Evolutionary conservation across 2,329 filamentous ascomycete species (phyloP), one percentile per base, ranked within the genome.

Genomic region (Ophiostoma pallidulum): DNA sequence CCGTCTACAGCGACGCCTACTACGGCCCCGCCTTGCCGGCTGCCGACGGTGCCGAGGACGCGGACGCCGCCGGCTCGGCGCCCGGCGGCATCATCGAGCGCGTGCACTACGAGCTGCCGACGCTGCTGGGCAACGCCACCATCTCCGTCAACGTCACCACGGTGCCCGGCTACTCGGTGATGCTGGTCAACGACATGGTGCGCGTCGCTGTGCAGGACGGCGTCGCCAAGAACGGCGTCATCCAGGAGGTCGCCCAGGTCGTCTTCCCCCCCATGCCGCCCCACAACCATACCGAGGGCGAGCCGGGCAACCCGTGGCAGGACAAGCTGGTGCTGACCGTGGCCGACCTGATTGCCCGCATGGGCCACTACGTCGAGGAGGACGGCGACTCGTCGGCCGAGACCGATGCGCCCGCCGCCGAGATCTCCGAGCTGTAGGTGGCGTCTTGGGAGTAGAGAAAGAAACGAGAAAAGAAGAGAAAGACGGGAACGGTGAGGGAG

Each of bases 1-100:
- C 85, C 0, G 67, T 94, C 0, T 96, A 95, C 70, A 86, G 83
- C 6, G 90, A 95, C 60, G 84, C 82, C 5, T 86, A 82, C 60
- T 92, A 89, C 67, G 73, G 73, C 10, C 29, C 41, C 8, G 52
- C 56, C 5, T 50, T 47, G 6, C 51, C 57, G n/a, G 54, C 54
- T 12, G 50, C 57, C 8, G 51, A 54, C 1, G 57, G 57, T 3
- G 61, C 59, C n/a, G 56, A 62, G 1, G 56, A 85, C n/a, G 50
- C 47, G 4, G 51, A 57, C n/a, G 54, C 54, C 14, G 49, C 62
- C 36, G 58, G 57, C 12, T 52, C 45, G 4, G 57, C 57, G 3
- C 56, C 66, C 28, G 61, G 66, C 19, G 64, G 73, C 42, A 74
- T 79, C 55, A 64, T 67, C 48, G 70, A 73, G 41, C 74, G 80